Percentiles rank a stretch among this genome's conserved stretches.
phyloP scores from a whole-genome alignment of 129 eudicot genomes.

The Lonicera japonica region DNA sequence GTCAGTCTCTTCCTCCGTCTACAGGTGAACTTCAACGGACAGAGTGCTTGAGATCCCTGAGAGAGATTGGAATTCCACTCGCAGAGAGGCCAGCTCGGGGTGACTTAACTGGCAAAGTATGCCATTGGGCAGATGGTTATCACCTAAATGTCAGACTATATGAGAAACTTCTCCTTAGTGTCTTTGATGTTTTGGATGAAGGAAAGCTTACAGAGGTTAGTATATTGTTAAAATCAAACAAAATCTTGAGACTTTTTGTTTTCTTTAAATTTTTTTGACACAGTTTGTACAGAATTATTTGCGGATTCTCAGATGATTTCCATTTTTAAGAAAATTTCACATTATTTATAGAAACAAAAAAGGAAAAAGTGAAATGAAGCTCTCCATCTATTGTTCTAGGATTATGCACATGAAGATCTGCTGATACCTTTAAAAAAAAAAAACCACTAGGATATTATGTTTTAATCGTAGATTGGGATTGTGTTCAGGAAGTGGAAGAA shows the following conservation, averaged over 20 bases:
- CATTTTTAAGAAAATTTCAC: not conserved
- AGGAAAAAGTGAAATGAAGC: no score
- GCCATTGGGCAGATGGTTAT: conserved; percentile 99
- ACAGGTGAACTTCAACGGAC: conserved; percentile 93
- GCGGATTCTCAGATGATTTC: not conserved
- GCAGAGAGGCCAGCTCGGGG: conserved; percentile 99
- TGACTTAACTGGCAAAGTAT: conserved; percentile 98
- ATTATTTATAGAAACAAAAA: not conserved
- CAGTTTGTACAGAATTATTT: not conserved
- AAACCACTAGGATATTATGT: no score
- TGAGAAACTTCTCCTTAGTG: conserved; percentile 83
- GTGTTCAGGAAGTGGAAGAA: conserved; percentile 88
- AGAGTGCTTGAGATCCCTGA: conserved; percentile 78
- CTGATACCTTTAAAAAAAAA: no score
- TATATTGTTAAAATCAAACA: not conserved
- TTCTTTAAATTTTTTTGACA: no score
- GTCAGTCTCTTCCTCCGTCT: conserved; percentile 81
- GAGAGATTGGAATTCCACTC: conserved; percentile 80
- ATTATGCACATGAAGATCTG: no score
- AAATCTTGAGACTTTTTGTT: not conserved
- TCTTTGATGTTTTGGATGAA: conserved; percentile 95
- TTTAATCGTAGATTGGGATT: no score
- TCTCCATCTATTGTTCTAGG: no score
- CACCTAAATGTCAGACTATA: conserved; percentile 87
- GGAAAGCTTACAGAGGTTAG: conserved; percentile 99